Base-by-base conservation (phyloP, 768 basidiomycete species). In the Trichaptum fuscoviolaceum region DNA sequence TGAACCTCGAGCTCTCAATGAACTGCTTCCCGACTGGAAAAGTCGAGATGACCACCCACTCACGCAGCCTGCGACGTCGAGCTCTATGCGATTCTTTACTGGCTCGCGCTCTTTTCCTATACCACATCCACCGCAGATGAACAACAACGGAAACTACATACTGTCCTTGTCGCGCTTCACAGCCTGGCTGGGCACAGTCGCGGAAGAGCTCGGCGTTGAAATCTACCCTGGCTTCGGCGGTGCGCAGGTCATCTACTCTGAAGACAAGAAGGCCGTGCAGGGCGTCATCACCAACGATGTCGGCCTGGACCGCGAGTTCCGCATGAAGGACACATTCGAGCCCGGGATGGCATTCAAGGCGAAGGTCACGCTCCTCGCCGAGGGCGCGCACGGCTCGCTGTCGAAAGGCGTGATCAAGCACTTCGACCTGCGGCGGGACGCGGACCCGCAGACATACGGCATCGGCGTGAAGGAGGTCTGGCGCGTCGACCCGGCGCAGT, bases 401-500 rank as follows among this genome's bases (percentile, higher is more conserved):
- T 87, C 91, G 3, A 96, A 99, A 76, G 82, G 88, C 64, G 85
- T 88, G 2, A 86, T 93, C 66, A 81, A 82, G 24, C 84, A 86
- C 71, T 96, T 95, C 77, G 79, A 87, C 63, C 80, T 99, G 10
- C 80, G 95, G 69, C 75, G 78, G 0, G 67, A 79, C 23, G 74
- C 77, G 1, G 90, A 96, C 76, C 90, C 91, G 1, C 97, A 99
- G 79, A 99, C 96, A 2, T 99, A 98, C 71, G 97, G 91, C 0
- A 87, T 99, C 66, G 97, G 97, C 2, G 79, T 99, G 63, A 99
- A 99, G 81, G 96, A 99, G 76, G 95, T 99, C 1, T 99, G 97
- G 97, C 86, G 92, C 42, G 89, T 99, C 15, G 87, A 87, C 74
- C 70, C 84, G 65, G 82, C 72, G 63, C 71, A 81, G 70, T 84